Evolutionary conservation across 495 filamentous ascomycete genomes (phyloP), one percentile per base, ranked within the genome.

Genomic region (Annulohypoxylon stygium): DNA sequence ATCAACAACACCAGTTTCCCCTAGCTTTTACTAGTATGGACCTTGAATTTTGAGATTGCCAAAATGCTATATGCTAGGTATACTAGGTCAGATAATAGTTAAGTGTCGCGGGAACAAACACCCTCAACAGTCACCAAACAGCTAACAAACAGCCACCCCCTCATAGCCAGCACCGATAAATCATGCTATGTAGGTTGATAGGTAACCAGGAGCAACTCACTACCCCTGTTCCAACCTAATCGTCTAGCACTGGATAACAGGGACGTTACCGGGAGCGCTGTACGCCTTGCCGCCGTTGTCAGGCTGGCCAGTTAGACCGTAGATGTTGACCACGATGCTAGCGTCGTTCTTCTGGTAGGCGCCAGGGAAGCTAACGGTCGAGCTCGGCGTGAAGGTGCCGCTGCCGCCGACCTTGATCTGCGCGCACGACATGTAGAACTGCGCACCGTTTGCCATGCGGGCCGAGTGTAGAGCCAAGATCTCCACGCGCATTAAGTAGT

Each of bases 361-460:
- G 33, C 88, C 87, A 3, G 88, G 88, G 76, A 89, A 84, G 76
- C 80, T 83, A 45, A 89, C 86, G 6, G 87, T 88, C 61, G 79
- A 63, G 36, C 79, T 77, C 0, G 83, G 84, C 4, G 75, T 75
- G 54, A 82, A 82, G 30, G 78, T 77, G 45, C 87, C 86, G 26
- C 79, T 80, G 55, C 85, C 83, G 18, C 81, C 77, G 20, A 88
- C 80, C 67, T 83, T 86, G 77, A 89, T 86, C 78, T 88, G 86
- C 4, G 87, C 87, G 70, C 87, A 88, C n/a, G 77, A 79, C 74
- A 80, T 78, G 78, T 88, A 89, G 77, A 89, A 86, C 78, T 89
- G 87, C 0, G 87, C 87, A 45, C 84, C 83, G 54, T 81, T 82
- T 3, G 61, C 69, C 36, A 59, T 78, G 50, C 74, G 69, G 20